Evolutionary conservation across 192 early-diverging fungal genomes (phyloP), one percentile per base, ranked within the genome.

Genomic region (Cetraspora pellucida): DNA sequence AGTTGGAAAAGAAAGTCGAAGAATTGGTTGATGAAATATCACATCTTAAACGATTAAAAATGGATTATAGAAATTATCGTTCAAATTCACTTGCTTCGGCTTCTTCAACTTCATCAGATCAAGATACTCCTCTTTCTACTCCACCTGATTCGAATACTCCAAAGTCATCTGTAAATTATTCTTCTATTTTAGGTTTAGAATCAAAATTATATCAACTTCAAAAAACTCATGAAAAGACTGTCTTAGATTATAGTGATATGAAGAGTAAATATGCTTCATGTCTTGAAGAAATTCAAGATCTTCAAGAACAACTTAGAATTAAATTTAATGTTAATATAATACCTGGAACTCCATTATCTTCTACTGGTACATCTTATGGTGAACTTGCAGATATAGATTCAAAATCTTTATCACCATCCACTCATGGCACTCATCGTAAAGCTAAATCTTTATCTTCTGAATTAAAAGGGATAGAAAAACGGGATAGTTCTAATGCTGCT

Each of bases 201-300:
- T 25, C 25, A 11, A 76, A 76, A 66, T 46, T 76, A 16, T n/a
- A 21, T 17, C 25, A 49, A n/a, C 37, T 76, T 37, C 74, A 66
- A 57, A 16, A 76, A 55, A 50, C 57, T 6, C 74, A 76, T 27
- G 30, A 25, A 37, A n/a, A 66, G 52, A 66, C 63, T 14, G 45
- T 76, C 0, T 10, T 2, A 13, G 63, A 64, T 47, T 66, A 66
- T n/a, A 28, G 19, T 10, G 74, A 76, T 10, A 47, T 76, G 31
- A 76, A 66, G 52, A 31, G 25, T 9, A 76, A 76, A 55, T 66
- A 76, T 66, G 19, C 47, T 10, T 14, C 27, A 37, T 66, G 74
- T 52, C 23, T 76, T 52, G 21, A 60, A 13, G 74, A 76, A 63
- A 76, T 66, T 66, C 16, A 49, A 30, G 74, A 76, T 21, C 28